Conservation (phyloP, 106 monocot genomes). For the Dendrobium officinale region DNA sequence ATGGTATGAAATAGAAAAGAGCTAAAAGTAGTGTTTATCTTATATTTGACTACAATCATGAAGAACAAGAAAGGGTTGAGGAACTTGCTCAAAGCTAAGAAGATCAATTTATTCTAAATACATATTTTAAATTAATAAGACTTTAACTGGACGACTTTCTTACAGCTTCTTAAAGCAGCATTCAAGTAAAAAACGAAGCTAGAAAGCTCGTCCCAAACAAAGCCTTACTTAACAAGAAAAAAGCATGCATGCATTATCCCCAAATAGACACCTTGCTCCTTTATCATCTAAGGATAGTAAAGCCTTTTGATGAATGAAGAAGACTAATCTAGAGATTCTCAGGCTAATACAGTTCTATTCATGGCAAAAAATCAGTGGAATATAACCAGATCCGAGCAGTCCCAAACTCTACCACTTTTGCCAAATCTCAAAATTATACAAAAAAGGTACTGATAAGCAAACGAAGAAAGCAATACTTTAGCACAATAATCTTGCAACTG, state of each 20-base stretch:
- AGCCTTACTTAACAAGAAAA: neutral
- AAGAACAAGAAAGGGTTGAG: neutral
- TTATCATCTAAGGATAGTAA: neutral
- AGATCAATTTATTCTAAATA: neutral
- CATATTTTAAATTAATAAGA: neutral
- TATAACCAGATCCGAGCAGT: neutral
- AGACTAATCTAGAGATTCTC: neutral
- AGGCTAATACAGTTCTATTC: neutral
- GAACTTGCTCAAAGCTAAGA: neutral
- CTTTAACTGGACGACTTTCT: neutral
- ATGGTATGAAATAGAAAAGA: neutral
- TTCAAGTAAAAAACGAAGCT: too few species aligned
- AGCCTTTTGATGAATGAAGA: neutral
- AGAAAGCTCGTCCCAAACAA: too few species aligned
- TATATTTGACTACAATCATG: neutral
- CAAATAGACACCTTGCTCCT: neutral
- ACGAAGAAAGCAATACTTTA: neutral
- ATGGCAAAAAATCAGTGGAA: neutral
- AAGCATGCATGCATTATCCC: slow-evolving; percentile 4
- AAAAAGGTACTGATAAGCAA: neutral
- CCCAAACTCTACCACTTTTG: neutral
- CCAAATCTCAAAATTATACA: neutral
- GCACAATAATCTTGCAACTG: neutral
- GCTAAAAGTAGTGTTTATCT: neutral
- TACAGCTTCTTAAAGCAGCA: too few species aligned